These are phyloP conservation scores for Xylaria telfairii DNA, from an alignment of 495 filamentous ascomycete genomes.

Conservation along the genomic window DNA sequence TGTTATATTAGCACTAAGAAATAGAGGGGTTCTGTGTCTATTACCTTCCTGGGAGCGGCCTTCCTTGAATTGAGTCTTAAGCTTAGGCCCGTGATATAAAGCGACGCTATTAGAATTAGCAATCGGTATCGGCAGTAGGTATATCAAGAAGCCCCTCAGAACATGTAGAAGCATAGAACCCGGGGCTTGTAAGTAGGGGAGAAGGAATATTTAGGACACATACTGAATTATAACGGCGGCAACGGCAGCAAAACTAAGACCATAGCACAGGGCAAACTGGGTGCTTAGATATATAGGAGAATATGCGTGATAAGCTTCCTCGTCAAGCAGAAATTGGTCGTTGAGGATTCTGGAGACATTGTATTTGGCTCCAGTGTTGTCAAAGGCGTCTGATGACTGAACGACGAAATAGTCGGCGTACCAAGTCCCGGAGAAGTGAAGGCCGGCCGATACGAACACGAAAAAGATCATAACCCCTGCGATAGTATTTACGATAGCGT, in stretches of 20 bases:
- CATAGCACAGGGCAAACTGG: constrained; percentile 68
- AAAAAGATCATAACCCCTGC: constrained; percentile 61
- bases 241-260: constrained; percentile 71
- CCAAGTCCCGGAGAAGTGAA: constrained; percentile 72
- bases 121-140: not conserved
- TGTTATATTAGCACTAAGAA: not conserved
- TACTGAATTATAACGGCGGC: constrained; percentile 65
- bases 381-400: constrained; percentile 61
- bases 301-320: constrained; percentile 60
- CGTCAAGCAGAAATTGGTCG: constrained; percentile 55
- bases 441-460: constrained; percentile 54
- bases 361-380: constrained; percentile 65
- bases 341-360: constrained; percentile 60
- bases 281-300: constrained; percentile 68
- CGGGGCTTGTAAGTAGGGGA: not conserved
- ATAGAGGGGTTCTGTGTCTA: not conserved
- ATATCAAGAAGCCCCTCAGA: not conserved
- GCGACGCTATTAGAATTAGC: constrained; percentile 35
- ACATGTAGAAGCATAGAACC: not conserved
- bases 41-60: constrained; percentile 56
- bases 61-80: constrained; percentile 58
- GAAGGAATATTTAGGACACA: not conserved
- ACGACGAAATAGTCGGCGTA: constrained; percentile 64
- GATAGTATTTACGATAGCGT: constrained; percentile 66
- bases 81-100: constrained; percentile 68